phyloP scores from a whole-genome alignment of 805 yeast species.

The Ogataea dorogensis region DNA sequence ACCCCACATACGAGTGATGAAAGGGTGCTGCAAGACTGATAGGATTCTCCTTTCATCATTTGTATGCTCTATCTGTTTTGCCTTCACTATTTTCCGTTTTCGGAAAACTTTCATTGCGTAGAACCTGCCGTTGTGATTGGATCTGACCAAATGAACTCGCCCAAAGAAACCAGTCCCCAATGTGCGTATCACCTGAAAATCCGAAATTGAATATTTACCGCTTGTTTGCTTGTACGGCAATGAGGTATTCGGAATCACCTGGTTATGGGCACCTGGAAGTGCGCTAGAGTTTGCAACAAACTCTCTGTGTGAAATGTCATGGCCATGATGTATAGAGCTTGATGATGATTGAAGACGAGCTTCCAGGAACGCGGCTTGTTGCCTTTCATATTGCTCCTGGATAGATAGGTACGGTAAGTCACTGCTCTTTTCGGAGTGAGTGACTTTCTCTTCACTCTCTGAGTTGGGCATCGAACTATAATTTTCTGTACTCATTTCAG shows the following conservation, averaged over 20 bases:
- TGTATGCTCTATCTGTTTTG: slow-evolving; percentile 65
- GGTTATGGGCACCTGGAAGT: too few relatives aligned
- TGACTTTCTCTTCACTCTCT: too few relatives aligned
- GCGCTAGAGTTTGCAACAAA: too few relatives aligned
- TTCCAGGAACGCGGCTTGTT: slow-evolving; percentile 7
- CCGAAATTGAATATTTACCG: slow-evolving; percentile 55
- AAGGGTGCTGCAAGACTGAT: slow-evolving; percentile 57
- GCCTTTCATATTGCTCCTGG: slow-evolving; percentile 14
- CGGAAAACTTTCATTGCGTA: slow-evolving; percentile 60
- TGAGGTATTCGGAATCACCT: neutral
- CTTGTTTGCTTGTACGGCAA: slow-evolving; percentile 35
- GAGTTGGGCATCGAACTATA: too few relatives aligned
- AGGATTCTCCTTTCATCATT: slow-evolving; percentile 62
- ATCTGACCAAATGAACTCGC: slow-evolving; percentile 55
- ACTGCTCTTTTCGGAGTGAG: too few relatives aligned
- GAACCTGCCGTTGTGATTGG: slow-evolving; percentile 57
- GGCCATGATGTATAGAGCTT: too few relatives aligned
- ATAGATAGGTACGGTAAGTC: slow-evolving; percentile 8
- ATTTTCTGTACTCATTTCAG: neutral
- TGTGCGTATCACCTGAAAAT: slow-evolving; percentile 55
- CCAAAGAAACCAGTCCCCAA: slow-evolving; percentile 64
- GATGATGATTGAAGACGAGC: too few relatives aligned
- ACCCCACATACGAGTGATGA: slow-evolving; percentile 66
- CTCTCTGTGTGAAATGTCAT: too few relatives aligned
- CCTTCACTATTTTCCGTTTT: slow-evolving; percentile 55